Evolutionary conservation across 495 filamentous ascomycete species (phyloP).

Genomic region (Penicillium alfredii): DNA sequence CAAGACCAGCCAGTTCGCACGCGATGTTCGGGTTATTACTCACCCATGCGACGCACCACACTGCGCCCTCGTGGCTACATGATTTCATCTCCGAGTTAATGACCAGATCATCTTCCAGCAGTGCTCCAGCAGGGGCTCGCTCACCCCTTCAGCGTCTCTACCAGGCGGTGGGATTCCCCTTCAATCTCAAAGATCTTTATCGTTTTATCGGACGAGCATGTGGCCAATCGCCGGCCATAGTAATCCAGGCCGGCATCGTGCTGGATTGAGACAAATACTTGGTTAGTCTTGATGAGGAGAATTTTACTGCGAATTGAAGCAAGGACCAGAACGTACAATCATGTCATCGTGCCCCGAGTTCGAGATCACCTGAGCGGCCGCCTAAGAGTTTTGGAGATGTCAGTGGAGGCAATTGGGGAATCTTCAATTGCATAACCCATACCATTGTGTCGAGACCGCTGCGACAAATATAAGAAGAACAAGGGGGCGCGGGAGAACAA

Average conservation of each 20-base stretch:
- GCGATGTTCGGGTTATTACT: conserved; percentile 19
- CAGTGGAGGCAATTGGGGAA: conserved; percentile 6
- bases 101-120: background rate
- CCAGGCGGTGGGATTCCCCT: conserved; percentile 81
- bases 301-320: conserved; percentile 2
- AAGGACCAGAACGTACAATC: conserved; percentile 68
- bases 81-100: conserved; percentile 6
- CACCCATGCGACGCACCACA: conserved; percentile 94
- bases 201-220: conserved; percentile 94
- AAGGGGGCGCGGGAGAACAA: conserved; percentile 2
- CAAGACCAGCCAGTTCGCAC: conserved; percentile 16
- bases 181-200: conserved; percentile 99
- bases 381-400: conserved; percentile 38
- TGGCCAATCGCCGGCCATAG: conserved; percentile 93
- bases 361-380: conserved; percentile 69
- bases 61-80: conserved; percentile 90
- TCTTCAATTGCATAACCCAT: conserved; percentile 1
- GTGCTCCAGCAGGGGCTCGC: conserved; percentile 6
- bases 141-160: conserved; percentile 93
- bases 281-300: too few species aligned
- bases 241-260: conserved; percentile 98
- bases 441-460: conserved; percentile 21
- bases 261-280: conserved; percentile 39
- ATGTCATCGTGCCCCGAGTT: conserved; percentile 97
- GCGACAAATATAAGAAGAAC: too few species aligned